Conservation (phyloP, 148 eudicot species). For the Amaranthus hypochondriacus region DNA sequence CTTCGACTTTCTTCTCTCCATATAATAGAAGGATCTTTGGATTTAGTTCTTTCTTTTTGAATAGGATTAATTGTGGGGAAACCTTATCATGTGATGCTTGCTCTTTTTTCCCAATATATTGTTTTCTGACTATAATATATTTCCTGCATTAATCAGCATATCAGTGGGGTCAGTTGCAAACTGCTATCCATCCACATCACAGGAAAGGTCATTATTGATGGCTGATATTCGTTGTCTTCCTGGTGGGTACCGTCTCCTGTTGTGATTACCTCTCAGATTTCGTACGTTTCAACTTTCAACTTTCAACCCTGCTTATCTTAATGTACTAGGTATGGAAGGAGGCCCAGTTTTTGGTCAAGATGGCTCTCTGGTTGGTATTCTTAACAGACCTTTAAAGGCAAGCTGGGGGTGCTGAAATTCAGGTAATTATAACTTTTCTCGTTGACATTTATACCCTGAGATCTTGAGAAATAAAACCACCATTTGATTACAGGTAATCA, state of each 20-base stretch:
- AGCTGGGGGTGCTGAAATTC: slow-evolving; percentile 82
- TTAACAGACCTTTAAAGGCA: slow-evolving; percentile 77
- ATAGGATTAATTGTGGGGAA: too few species aligned
- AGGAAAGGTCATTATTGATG: slow-evolving; percentile 59
- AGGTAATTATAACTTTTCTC: slow-evolving; percentile 42
- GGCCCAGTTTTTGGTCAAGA: slow-evolving; percentile 68
- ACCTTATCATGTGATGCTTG: background rate
- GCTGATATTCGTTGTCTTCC: slow-evolving; percentile 98
- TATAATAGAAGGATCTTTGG: too few species aligned
- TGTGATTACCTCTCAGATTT: slow-evolving; percentile 14
- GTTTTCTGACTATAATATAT: slow-evolving; percentile 9
- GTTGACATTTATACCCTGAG: slow-evolving; percentile 1
- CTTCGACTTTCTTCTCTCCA: background rate
- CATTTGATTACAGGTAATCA: slow-evolving; percentile 61
- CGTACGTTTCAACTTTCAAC: slow-evolving; percentile 16
- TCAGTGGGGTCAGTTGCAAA: slow-evolving; percentile 78
- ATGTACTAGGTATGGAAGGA: slow-evolving; percentile 88
- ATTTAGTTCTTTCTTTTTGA: too few species aligned
- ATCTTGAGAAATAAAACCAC: slow-evolving; percentile 5
- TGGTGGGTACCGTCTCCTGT: slow-evolving; percentile 38
- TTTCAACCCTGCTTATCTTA: slow-evolving; percentile 14
- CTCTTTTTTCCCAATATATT: background rate
- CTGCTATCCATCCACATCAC: slow-evolving; percentile 57
- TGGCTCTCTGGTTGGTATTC: slow-evolving; percentile 65
- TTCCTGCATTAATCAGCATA: slow-evolving; percentile 49